Evolutionary conservation across 805 yeast genomes (phyloP).

Genomic region (Candida succiphila): DNA sequence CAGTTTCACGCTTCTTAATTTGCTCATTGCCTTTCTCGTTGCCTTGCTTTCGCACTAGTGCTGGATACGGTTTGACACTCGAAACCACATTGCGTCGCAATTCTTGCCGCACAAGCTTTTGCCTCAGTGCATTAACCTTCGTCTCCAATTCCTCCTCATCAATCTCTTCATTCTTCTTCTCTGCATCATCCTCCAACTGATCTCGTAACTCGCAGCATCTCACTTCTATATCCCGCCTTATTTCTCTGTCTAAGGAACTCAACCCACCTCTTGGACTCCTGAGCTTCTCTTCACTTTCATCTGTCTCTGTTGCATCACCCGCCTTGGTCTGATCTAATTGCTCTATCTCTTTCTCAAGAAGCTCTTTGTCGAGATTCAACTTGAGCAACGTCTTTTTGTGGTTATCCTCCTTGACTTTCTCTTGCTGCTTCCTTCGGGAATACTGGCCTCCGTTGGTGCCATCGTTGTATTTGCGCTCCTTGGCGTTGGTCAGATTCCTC

Average conservation of each 20-base stretch:
- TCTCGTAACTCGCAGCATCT: constrained; percentile 42
- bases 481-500: constrained; percentile 25
- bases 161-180: constrained; percentile 26
- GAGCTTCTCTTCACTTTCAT: neutral
- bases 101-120: no score
- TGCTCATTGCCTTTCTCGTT: no score
- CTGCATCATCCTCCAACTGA: constrained; percentile 35
- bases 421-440: constrained; percentile 23
- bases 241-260: constrained; percentile 4
- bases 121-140: constrained; percentile 20
- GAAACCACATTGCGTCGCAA: no score
- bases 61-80: no score
- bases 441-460: constrained; percentile 26
- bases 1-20: no score
- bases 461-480: constrained; percentile 11
- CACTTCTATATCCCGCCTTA: constrained; percentile 30
- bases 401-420: constrained; percentile 3
- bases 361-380: neutral
- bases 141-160: constrained; percentile 25
- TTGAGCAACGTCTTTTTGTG: constrained; percentile 2
- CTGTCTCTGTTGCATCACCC: neutral
- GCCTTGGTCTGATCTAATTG: neutral
- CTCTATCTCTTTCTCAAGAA: constrained; percentile 17
- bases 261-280: neutral
- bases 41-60: no score